Evolutionary conservation across 352 stramenopile genomes (phyloP), one percentile per base, ranked within the genome.

Genomic region (Phytophthora hibernalis): DNA sequence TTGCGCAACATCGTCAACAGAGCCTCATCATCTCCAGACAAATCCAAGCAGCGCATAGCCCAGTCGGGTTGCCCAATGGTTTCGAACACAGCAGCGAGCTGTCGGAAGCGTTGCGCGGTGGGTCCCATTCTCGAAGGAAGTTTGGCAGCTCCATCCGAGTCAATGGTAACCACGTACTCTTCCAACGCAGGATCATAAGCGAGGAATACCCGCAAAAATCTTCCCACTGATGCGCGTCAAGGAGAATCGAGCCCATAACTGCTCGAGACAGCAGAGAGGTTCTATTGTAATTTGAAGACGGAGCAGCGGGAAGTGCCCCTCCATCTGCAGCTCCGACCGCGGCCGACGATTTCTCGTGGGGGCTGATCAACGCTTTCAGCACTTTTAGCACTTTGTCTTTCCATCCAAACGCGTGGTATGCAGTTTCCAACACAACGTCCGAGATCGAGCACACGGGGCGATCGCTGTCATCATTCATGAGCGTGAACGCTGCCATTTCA

Each of bases 1-100:
- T 76, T 75, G 2, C 57, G 69, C 0, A 82, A 54, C 64, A 93
- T 72, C 3, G 77, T 75, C 11, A 93, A 26, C 2, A 95, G 75
- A 13, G 77, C 79, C 3, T 86, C 30, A 33, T 95, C 85, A 38
- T 93, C 83, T 26, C 87, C 85, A 24, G 83, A 87, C 1, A 92
- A 24, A 57, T 94, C 87, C 22, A 92, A 69, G 38, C 82, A 94
- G 33, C 82, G 80, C 18, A 87, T 47, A 2, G 83, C 81, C 52
- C 87, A 71, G 21, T 86, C 69, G 0, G 67, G 64, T 38, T 94
- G 82, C 1, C 85, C 84, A 43, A 93, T 48, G 11, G 54, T 73
- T 21, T 80, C 71, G 16, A 95, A 76, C 15, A 87, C 72, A 12
- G 18, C 18, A 0, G 65, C 83, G 13, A 95, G 65, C 8, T 72